These are phyloP conservation scores for Zygoascus bituminiphila DNA, from an alignment of 805 yeast species.

Conservation along the genomic window DNA sequence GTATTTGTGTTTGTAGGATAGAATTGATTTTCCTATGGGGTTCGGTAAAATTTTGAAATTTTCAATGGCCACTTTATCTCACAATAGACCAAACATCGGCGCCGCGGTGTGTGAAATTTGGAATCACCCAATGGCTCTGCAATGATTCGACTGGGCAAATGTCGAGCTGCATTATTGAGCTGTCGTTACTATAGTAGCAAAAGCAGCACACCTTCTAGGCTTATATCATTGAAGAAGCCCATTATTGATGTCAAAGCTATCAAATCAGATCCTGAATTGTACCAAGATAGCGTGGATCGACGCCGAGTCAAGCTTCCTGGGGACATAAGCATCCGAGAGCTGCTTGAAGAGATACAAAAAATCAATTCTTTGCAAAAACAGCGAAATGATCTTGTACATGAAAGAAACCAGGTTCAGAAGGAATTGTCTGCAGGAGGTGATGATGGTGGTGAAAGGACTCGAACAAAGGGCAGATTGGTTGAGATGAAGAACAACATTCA, in stretches of 20 bases:
- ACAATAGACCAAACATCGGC: too few species aligned
- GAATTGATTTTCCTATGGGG: neutral
- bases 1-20: too few species aligned
- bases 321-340: constrained; percentile 15
- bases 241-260: constrained; percentile 15
- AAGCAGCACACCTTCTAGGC: neutral
- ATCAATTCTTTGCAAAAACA: constrained; percentile 9
- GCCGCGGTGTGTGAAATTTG: too few species aligned
- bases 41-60: neutral
- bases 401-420: constrained; percentile 16
- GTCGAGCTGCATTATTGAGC: neutral
- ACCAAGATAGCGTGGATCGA: constrained; percentile 19
- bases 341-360: constrained; percentile 20
- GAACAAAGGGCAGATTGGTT: neutral
- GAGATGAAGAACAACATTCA: constrained; percentile 17
- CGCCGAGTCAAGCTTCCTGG: constrained; percentile 19
- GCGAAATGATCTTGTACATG: constrained; percentile 13
- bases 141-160: neutral
- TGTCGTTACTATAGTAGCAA: neutral
- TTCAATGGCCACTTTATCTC: too few species aligned
- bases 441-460: constrained; percentile 5
- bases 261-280: constrained; percentile 11
- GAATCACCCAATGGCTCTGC: too few species aligned
- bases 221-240: constrained; percentile 14
- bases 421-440: neutral